A percentile compares a stretch with the other conserved stretches of the same genome.
phyloP scores from a whole-genome alignment of 371 early-diverging fungal species.

The Chytridium lagenaria region DNA sequence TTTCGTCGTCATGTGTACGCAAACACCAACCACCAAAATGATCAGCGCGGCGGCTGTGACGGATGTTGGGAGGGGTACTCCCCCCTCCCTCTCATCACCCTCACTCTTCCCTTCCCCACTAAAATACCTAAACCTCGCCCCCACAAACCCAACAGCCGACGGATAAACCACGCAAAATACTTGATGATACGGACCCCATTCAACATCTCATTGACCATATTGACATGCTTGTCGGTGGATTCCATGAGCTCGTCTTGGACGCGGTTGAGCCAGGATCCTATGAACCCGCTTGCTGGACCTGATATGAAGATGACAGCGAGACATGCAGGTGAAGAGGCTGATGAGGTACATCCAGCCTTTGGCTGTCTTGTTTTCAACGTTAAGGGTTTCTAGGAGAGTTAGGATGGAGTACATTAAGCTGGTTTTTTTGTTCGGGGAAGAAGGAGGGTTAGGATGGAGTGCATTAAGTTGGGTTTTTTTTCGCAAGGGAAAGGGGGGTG shows the following conservation, averaged over 20 bases:
- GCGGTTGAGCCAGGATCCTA: constrained; percentile 24
- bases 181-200: constrained; percentile 58
- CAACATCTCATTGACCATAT: constrained; percentile 52
- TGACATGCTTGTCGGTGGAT: constrained; percentile 52
- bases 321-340: constrained; percentile 36
- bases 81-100: background rate
- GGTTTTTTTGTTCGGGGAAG: background rate
- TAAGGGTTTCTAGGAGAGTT: constrained; percentile 12
- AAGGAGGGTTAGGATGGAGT: too few relatives aligned
- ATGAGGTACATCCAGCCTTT: constrained; percentile 46
- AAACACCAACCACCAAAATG: too few relatives aligned
- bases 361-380: constrained; percentile 18
- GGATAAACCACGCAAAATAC: constrained; percentile 48
- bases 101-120: background rate
- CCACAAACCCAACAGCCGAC: constrained; percentile 20
- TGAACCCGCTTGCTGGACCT: constrained; percentile 3
- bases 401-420: background rate
- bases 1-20: too few relatives aligned
- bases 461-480: too few relatives aligned
- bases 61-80: too few relatives aligned
- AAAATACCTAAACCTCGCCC: constrained; percentile 28
- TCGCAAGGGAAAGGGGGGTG: too few relatives aligned
- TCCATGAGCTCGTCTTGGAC: constrained; percentile 39
- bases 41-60: too few relatives aligned
- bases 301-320: constrained; percentile 43